Percentiles rank a stretch among this genome's conserved stretches.
Evolutionary conservation across 164 flowering plant genomes (phyloP).

Genomic region (Chimonanthus salicifolius): DNA sequence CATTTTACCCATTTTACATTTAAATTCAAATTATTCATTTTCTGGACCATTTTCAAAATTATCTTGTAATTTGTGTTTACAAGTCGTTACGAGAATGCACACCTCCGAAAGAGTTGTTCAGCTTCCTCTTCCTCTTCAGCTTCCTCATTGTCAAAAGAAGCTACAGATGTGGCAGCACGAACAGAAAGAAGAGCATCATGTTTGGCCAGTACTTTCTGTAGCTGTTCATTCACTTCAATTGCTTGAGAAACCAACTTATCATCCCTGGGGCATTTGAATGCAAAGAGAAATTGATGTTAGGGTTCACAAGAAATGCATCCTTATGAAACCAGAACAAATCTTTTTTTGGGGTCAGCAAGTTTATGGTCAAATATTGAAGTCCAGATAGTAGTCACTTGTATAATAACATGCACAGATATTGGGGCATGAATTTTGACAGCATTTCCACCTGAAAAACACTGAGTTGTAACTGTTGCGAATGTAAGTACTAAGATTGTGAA

Average conservation of each 20-base stretch:
- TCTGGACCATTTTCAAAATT: too few relatives aligned
- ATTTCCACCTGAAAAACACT: too few relatives aligned
- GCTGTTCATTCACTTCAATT: constrained; percentile 77
- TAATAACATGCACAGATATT: background rate
- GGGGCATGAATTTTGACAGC: too few relatives aligned
- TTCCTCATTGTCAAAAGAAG: constrained; percentile 36
- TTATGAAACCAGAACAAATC: too few relatives aligned
- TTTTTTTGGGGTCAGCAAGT: background rate
- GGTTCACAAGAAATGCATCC: background rate
- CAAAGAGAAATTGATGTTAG: background rate
- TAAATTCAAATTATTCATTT: too few relatives aligned
- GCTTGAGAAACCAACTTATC: constrained; percentile 74
- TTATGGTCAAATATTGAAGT: background rate
- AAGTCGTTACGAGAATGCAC: background rate
- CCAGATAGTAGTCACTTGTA: background rate
- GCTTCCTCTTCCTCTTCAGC: constrained; percentile 65
- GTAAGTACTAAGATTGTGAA: too few relatives aligned
- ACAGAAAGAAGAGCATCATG: constrained; percentile 71
- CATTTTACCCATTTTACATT: too few relatives aligned
- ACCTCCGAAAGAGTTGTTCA: constrained; percentile 87
- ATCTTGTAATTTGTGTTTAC: background rate
- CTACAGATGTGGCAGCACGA: constrained; percentile 25
- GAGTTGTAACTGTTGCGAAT: too few relatives aligned
- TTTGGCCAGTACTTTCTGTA: constrained; percentile 56
- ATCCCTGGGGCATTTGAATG: constrained; percentile 39